These are phyloP conservation scores for Trichosanthes truncata DNA, from an alignment of 306 rosid species.

Conservation along the genomic window DNA sequence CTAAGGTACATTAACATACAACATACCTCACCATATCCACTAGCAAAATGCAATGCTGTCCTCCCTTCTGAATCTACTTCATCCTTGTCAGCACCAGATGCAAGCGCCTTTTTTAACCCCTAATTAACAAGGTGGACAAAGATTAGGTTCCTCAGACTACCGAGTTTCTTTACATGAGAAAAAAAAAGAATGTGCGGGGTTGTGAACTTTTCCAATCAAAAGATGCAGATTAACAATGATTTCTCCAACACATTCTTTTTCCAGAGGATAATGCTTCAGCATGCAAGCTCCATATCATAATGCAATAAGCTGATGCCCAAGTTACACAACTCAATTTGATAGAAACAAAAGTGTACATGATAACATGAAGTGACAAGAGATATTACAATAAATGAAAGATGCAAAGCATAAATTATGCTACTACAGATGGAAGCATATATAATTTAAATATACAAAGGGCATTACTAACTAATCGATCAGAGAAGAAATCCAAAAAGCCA, in stretches of 20 bases:
- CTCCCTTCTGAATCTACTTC: constrained; percentile 98
- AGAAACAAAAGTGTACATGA: background rate
- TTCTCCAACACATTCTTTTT: background rate
- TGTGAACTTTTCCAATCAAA: background rate
- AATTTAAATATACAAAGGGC: background rate
- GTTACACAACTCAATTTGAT: background rate
- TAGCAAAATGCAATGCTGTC: constrained; percentile 96
- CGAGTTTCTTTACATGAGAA: background rate
- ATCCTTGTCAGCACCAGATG: constrained; percentile 86
- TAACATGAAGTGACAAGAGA: background rate
- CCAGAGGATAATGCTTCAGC: background rate
- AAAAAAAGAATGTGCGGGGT: too few species aligned
- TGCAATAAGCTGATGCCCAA: background rate
- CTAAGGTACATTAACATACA: background rate
- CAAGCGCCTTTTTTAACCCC: constrained; percentile 83
- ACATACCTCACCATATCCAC: constrained; percentile 98
- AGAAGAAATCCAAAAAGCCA: background rate
- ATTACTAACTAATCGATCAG: background rate
- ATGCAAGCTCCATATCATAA: background rate
- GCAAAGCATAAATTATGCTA: background rate
- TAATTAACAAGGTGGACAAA: constrained; percentile 15
- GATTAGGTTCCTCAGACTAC: background rate
- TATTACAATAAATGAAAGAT: background rate
- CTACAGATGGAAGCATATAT: background rate
- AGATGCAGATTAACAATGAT: background rate